Conservation (phyloP, 2,329 filamentous ascomycete genomes). For the Colletotrichum sp. region DNA sequence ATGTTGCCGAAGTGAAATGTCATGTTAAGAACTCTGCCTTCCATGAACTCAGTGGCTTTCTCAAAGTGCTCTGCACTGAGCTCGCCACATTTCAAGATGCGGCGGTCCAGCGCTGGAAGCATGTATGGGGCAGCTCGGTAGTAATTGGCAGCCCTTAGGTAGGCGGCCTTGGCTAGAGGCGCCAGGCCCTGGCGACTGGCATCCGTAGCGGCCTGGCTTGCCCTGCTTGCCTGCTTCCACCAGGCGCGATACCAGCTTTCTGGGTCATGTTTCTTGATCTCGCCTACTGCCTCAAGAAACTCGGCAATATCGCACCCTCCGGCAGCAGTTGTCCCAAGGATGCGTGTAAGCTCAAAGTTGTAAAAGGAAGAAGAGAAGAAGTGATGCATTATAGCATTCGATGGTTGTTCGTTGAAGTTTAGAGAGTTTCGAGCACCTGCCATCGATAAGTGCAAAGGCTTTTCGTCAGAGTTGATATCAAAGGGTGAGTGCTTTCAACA, state of each 20-base stretch:
- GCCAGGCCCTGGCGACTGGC: conserved; percentile 28
- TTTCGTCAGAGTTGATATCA: not conserved
- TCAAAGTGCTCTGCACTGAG: conserved; percentile 26
- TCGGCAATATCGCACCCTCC: conserved; percentile 46
- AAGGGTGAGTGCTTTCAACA: not conserved
- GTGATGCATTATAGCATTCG: not conserved
- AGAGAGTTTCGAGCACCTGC: not conserved
- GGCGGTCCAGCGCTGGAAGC: conserved; percentile 25
- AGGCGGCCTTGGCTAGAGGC: conserved; percentile 36
- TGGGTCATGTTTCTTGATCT: conserved; percentile 42
- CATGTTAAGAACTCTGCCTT: conserved; percentile 29
- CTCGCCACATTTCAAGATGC: conserved; percentile 20
- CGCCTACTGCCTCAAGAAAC: conserved; percentile 37
- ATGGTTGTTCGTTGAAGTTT: not conserved
- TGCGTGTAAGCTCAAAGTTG: conserved; percentile 46
- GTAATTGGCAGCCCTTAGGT: conserved; percentile 46
- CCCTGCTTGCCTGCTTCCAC: conserved; percentile 34
- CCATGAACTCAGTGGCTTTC: conserved; percentile 21
- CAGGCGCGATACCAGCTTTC: conserved; percentile 45
- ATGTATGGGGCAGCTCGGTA: conserved; percentile 39
- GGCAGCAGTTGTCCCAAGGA: conserved; percentile 39
- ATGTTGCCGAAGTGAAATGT: conserved; percentile 36
- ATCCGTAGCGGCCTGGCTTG: conserved; percentile 37
- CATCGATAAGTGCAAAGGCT: not conserved
- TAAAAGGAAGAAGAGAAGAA: conserved; percentile 36